Evolutionary conservation across 805 yeast species (phyloP).

Genomic region (Wickerhamomyces pijperi): DNA sequence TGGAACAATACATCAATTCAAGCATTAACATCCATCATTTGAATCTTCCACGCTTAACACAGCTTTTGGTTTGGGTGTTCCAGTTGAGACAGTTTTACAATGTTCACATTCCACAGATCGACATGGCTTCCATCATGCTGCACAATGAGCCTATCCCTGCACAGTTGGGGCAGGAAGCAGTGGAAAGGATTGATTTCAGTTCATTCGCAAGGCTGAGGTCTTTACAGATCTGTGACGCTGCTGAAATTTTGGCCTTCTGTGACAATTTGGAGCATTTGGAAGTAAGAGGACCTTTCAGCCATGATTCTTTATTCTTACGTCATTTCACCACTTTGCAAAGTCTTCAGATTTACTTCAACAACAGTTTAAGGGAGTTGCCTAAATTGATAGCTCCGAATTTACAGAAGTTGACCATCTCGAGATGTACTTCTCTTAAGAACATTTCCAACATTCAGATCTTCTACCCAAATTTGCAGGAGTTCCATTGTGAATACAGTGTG

Average conservation of each 20-base stretch:
- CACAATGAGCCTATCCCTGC: slow-evolving; percentile 8
- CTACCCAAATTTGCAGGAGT: slow-evolving; percentile 5
- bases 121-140: slow-evolving; percentile 9
- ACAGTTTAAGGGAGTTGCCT: slow-evolving; percentile 4
- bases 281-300: slow-evolving; percentile 10
- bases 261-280: slow-evolving; percentile 4
- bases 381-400: slow-evolving; percentile 6
- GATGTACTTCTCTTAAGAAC: slow-evolving; percentile 6
- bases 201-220: slow-evolving; percentile 4
- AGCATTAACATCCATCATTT: slow-evolving; percentile 4
- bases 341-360: slow-evolving; percentile 9
- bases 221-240: slow-evolving; percentile 9
- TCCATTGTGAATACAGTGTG: slow-evolving; percentile 8
- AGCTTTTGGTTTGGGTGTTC: slow-evolving; percentile 8
- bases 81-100: slow-evolving; percentile 3
- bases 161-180: too few relatives aligned
- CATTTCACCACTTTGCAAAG: slow-evolving; percentile 2
- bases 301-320: slow-evolving; percentile 1
- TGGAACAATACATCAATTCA: slow-evolving; percentile 11
- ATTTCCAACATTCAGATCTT: not conserved
- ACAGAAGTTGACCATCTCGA: slow-evolving; percentile 3
- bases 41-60: slow-evolving; percentile 5
- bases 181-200: slow-evolving; percentile 8
- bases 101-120: slow-evolving; percentile 3
- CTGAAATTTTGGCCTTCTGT: slow-evolving; percentile 5